Evolutionary conservation across 495 filamentous ascomycete genomes (phyloP).

Genomic region (Entonaema liquescens): DNA sequence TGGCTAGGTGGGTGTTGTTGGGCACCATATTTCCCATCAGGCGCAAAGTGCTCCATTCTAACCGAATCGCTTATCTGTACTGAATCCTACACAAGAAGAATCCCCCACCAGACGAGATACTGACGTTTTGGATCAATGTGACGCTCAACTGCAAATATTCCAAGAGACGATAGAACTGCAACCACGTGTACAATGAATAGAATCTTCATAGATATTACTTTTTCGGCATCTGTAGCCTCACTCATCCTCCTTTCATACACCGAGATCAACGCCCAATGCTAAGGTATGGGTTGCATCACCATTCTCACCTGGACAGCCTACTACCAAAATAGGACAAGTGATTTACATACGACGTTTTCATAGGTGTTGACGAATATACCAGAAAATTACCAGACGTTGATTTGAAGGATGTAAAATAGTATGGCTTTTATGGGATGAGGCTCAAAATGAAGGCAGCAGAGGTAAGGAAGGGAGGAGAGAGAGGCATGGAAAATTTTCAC

Average conservation of each 20-base stretch:
- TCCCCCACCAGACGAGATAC: not conserved
- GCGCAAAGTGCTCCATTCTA: conserved; percentile 2
- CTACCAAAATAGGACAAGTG: conserved; percentile 1
- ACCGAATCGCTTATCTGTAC: conserved; percentile 3
- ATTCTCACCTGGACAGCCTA: conserved; percentile 10
- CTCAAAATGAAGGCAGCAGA: not conserved
- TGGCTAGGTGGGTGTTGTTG: conserved; percentile 27
- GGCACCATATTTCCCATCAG: conserved; percentile 19
- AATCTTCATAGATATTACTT: not conserved
- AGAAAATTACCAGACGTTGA: not conserved
- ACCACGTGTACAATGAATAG: conserved; percentile 24
- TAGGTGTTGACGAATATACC: not conserved
- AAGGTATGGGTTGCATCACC: conserved; percentile 19
- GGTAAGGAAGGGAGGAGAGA: not conserved
- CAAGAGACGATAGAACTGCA: conserved; percentile 3
- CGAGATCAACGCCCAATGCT: conserved; percentile 24
- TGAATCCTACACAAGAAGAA: not conserved
- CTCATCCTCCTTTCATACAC: conserved; percentile 8
- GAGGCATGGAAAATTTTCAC: not conserved
- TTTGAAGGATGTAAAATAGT: not conserved
- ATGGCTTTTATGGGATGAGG: not conserved
- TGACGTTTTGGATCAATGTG: conserved; percentile 9
- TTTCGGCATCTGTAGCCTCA: conserved; percentile 1
- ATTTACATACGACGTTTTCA: not conserved
- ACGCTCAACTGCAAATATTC: conserved; percentile 13